Conservation (phyloP, 2,329 filamentous ascomycete species). For the Neonectria sp. region DNA sequence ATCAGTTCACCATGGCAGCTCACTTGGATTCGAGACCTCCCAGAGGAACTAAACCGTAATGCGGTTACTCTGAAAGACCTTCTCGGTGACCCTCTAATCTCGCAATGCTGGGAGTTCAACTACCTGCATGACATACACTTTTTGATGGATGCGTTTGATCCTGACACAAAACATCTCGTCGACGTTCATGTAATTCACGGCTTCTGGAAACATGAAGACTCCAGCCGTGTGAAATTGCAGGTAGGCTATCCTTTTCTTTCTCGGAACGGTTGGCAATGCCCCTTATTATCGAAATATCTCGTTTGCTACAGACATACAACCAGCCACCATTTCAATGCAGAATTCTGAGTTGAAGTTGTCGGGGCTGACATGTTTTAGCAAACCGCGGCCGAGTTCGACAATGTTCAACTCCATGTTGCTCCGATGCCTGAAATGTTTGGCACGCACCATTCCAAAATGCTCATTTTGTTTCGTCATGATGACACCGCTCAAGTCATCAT, state of each 20-base stretch:
- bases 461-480: constrained; percentile 85
- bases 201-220: constrained; percentile 78
- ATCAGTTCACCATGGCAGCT: constrained; percentile 79
- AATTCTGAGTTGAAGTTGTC: background rate
- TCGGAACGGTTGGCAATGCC: background rate
- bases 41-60: constrained; percentile 73
- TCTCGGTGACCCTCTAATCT: constrained; percentile 81
- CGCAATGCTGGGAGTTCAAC: constrained; percentile 81
- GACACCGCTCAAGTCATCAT: constrained; percentile 84
- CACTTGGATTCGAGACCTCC: constrained; percentile 77
- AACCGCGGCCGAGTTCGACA: constrained; percentile 72
- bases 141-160: constrained; percentile 68
- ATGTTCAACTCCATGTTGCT: constrained; percentile 80
- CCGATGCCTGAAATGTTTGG: constrained; percentile 89
- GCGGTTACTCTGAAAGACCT: constrained; percentile 77
- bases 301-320: too few species aligned
- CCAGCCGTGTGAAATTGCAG: constrained; percentile 69
- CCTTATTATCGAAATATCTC: too few species aligned
- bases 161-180: constrained; percentile 64
- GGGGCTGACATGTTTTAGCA: constrained; percentile 61
- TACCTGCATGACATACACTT: constrained; percentile 74
- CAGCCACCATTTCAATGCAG: background rate
- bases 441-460: constrained; percentile 90
- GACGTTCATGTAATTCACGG: constrained; percentile 72
- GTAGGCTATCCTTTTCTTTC: constrained; percentile 57